phyloP scores from a whole-genome alignment of 352 stramenopile genomes.

The Peronospora tabacina region DNA sequence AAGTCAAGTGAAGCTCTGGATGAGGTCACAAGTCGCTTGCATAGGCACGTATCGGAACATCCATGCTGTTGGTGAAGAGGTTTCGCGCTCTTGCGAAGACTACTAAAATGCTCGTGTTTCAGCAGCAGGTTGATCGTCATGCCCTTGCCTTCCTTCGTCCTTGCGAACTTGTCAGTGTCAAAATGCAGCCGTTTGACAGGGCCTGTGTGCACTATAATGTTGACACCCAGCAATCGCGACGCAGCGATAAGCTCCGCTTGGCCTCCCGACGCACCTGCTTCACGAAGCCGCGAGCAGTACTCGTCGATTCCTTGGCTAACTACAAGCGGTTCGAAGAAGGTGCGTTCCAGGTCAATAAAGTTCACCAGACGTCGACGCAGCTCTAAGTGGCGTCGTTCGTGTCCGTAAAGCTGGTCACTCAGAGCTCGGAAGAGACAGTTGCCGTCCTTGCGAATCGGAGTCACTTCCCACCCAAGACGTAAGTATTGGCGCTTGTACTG shows the following conservation, averaged over 20 bases:
- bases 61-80: slow-evolving; percentile 22
- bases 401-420: slow-evolving; percentile 54
- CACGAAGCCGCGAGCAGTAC: slow-evolving; percentile 48
- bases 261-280: slow-evolving; percentile 52
- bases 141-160: slow-evolving; percentile 25
- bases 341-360: slow-evolving; percentile 41
- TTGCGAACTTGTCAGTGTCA: slow-evolving; percentile 29
- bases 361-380: slow-evolving; percentile 43
- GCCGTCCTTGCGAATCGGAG: slow-evolving; percentile 36
- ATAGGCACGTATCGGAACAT: slow-evolving; percentile 28
- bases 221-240: slow-evolving; percentile 41
- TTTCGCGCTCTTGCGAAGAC: slow-evolving; percentile 29
- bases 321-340: slow-evolving; percentile 42
- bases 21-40: slow-evolving; percentile 21
- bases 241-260: slow-evolving; percentile 54
- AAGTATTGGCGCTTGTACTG: slow-evolving; percentile 41
- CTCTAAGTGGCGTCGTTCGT: slow-evolving; percentile 37
- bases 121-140: slow-evolving; percentile 41
- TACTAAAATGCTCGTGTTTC: slow-evolving; percentile 47
- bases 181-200: slow-evolving; percentile 43
- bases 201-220: slow-evolving; percentile 55
- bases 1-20: slow-evolving; percentile 25
- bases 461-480: slow-evolving; percentile 33
- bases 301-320: slow-evolving; percentile 24
- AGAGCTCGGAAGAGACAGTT: slow-evolving; percentile 56